Base-by-base conservation (phyloP, 441 rosid species). In the Pelargonium australe region DNA sequence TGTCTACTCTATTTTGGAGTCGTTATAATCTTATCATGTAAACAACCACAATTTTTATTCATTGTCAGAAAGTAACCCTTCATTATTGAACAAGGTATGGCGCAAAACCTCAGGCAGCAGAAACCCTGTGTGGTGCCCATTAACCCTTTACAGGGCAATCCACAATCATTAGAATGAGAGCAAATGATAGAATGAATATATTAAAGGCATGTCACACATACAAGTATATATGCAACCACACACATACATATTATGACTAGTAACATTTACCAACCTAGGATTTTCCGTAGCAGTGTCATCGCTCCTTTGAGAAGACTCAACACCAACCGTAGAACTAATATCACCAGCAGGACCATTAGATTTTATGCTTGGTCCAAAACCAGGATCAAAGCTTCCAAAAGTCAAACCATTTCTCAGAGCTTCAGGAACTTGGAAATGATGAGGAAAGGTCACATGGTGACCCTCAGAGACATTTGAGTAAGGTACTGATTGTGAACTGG, bases 361-460 rank as follows among this genome's bases (percentile, higher is more conserved):
- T 43, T 53, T 53, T 51, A 79, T 82, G 28, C 75, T 69, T 72
- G 61, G 64, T 43, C 74, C 85, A 71, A 82, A 75, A 73, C 64
- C 68, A 68, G 84, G 70, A 76, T 77, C 90, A 73, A 93, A 89
- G 79, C 96, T 93, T 81, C 98, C 98, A 85, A 93, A 93, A 63
- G 86, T 85, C 74, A 90, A 79, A 47, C 90, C 91, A 80, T 79
- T 85, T 74, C 85, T 89, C 65, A 87, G 74, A 70, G 82, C 87
- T 73, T 86, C 85, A 14, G 91, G 81, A 41, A 81, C 91, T 75
- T 83, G 83, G 75, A 90, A 86, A 84, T 87, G 96, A 75, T 80
- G 75, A 2, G 97, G 97, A 73, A 93, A 93, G 66, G 84, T 90
- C 28, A 93, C 96, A 62, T 85, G 89, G 23, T 79, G 85, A 66